Evolutionary conservation across 176 grass and related monocot genomes (phyloP).

Genomic region (Rhynchospora pubera): DNA sequence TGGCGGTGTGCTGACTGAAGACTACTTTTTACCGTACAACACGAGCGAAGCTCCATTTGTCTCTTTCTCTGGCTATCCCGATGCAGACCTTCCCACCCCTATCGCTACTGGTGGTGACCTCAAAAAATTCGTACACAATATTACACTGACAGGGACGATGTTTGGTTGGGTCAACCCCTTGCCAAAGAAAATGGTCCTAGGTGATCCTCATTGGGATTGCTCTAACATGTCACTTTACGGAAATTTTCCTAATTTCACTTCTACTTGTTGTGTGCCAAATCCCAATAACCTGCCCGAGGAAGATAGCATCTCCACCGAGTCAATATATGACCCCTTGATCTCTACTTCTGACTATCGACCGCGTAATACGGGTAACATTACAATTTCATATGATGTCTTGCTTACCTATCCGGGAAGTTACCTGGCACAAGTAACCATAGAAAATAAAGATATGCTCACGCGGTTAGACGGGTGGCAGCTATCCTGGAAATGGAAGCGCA

Average conservation of each 20-base stretch:
- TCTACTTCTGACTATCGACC: slow-evolving; percentile 7
- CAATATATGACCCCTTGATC: not conserved
- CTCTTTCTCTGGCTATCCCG: slow-evolving; percentile 59
- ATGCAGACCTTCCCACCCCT: slow-evolving; percentile 56
- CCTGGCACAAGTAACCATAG: slow-evolving; percentile 54
- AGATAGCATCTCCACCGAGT: not conserved
- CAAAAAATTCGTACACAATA: slow-evolving; percentile 19
- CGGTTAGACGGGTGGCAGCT: slow-evolving; percentile 62
- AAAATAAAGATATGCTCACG: slow-evolving; percentile 45
- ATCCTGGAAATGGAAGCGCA: slow-evolving; percentile 59
- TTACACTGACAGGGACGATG: slow-evolving; percentile 51
- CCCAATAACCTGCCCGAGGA: not conserved
- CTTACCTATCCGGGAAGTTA: slow-evolving; percentile 38
- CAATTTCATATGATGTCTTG: slow-evolving; percentile 64
- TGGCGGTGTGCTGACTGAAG: slow-evolving; percentile 44
- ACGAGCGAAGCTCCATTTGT: slow-evolving; percentile 13
- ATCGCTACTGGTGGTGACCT: slow-evolving; percentile 60
- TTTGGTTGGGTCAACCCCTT: slow-evolving; percentile 39
- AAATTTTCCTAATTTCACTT: not conserved
- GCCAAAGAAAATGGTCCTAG: slow-evolving; percentile 37
- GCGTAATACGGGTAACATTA: slow-evolving; percentile 48
- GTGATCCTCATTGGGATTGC: slow-evolving; percentile 48
- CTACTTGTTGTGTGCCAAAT: slow-evolving; percentile 43
- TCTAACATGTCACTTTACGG: not conserved
- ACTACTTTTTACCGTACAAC: slow-evolving; percentile 52